phyloP scores from a whole-genome alignment of 768 basidiomycete genomes.

The Royoungia palumana region DNA sequence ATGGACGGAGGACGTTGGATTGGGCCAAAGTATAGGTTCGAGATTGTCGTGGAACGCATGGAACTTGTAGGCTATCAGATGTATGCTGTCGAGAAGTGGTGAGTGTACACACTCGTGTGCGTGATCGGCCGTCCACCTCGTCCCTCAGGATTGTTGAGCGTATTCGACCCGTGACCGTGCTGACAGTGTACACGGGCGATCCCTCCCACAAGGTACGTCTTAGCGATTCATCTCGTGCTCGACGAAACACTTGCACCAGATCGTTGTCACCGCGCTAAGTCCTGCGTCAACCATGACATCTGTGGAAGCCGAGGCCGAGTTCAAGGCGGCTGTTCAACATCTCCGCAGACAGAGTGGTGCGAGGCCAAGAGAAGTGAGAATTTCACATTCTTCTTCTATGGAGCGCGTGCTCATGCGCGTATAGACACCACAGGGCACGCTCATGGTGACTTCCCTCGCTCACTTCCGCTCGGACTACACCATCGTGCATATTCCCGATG shows the following conservation, averaged over 20 bases:
- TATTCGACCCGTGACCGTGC: slow-evolving; percentile 52
- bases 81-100: slow-evolving; percentile 88
- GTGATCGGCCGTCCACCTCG: not conserved
- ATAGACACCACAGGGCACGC: slow-evolving; percentile 60
- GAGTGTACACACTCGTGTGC: slow-evolving; percentile 11
- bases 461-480: slow-evolving; percentile 87
- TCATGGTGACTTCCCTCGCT: slow-evolving; percentile 82
- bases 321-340: slow-evolving; percentile 57
- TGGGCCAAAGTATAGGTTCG: slow-evolving; percentile 44
- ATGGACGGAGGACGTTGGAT: slow-evolving; percentile 41
- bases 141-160: slow-evolving; percentile 62
- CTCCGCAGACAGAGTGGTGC: slow-evolving; percentile 66
- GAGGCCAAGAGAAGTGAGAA: slow-evolving; percentile 60
- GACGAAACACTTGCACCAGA: slow-evolving; percentile 37
- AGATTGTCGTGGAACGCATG: slow-evolving; percentile 45
- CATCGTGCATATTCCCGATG: slow-evolving; percentile 74
- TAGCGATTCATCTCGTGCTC: slow-evolving; percentile 7
- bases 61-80: slow-evolving; percentile 64
- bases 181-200: slow-evolving; percentile 78
- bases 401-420: slow-evolving; percentile 5
- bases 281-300: slow-evolving; percentile 42
- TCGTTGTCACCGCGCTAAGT: slow-evolving; percentile 54
- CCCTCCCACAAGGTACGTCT: slow-evolving; percentile 55
- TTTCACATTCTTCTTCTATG: not conserved
- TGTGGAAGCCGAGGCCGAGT: slow-evolving; percentile 48